These are phyloP conservation scores for Neofusicoccum laricinum DNA, from an alignment of 2,329 filamentous ascomycete species.

Conservation along the genomic window DNA sequence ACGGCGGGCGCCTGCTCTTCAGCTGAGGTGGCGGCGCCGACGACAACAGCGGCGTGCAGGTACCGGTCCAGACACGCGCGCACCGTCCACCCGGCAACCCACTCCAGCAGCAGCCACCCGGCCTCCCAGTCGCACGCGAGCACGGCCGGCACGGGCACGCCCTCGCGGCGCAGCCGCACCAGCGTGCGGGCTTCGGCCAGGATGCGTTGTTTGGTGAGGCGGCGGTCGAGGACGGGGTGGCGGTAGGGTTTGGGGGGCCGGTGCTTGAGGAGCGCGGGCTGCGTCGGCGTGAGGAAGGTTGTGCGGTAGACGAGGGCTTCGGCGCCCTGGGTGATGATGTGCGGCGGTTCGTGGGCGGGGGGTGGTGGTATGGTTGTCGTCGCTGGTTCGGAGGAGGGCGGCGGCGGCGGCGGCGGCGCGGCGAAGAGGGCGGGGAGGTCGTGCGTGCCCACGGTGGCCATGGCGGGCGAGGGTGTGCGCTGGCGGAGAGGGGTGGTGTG, in stretches of 20 bases:
- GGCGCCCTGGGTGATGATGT: conserved; percentile 85
- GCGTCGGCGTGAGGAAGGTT: conserved; percentile 66
- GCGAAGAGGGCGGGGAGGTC: conserved; percentile 15
- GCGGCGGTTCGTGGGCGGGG: not conserved
- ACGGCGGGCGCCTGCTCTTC: not conserved
- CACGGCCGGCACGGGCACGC: conserved; percentile 77
- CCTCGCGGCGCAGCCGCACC: conserved; percentile 72
- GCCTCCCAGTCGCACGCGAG: conserved; percentile 63
- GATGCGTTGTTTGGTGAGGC: conserved; percentile 82
- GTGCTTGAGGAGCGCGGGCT: conserved; percentile 81
- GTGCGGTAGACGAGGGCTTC: conserved; percentile 93
- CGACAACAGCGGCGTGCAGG: no score
- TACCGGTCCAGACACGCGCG: conserved; percentile 15
- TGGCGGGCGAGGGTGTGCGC: not conserved
- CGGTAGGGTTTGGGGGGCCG: conserved; percentile 89
- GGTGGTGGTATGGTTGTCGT: not conserved
- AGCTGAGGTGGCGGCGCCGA: no score
- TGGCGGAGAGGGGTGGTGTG: not conserved
- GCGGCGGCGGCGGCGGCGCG: not conserved
- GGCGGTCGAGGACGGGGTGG: conserved; percentile 82
- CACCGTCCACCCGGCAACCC: conserved; percentile 14
- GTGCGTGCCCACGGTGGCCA: conserved; percentile 16
- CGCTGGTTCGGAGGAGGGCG: not conserved
- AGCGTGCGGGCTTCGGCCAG: conserved; percentile 86
- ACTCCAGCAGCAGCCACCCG: conserved; percentile 18